phyloP scores from a whole-genome alignment of 2,329 filamentous ascomycete genomes.

The Botrytis squamosa region DNA sequence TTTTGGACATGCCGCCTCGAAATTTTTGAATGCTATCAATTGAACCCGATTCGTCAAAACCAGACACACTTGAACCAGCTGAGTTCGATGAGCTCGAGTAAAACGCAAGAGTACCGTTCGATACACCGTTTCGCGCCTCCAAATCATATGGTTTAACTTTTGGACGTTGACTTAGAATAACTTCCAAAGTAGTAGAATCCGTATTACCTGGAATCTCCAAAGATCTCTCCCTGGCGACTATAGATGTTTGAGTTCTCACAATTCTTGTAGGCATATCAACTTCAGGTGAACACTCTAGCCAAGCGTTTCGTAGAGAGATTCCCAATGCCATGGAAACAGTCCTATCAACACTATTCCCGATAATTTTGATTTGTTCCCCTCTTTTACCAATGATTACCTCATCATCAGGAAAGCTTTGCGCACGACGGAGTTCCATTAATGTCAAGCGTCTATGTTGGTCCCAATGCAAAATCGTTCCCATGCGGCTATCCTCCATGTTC shows the following conservation, averaged over 20 bases:
- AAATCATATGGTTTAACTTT: not conserved
- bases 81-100: not conserved
- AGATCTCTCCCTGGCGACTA: not conserved
- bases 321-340: conserved; percentile 67
- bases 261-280: not conserved
- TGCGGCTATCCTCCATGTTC: conserved; percentile 52
- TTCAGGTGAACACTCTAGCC: conserved; percentile 35
- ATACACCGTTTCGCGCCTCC: not conserved
- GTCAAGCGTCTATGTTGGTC: conserved; percentile 58
- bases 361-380: conserved; percentile 58
- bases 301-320: conserved; percentile 60
- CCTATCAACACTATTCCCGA: conserved; percentile 76
- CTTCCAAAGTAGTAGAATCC: not conserved
- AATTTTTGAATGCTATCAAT: not conserved
- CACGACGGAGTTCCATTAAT: conserved; percentile 65
- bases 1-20: not conserved
- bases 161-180: not conserved
- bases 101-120: not conserved
- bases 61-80: not conserved
- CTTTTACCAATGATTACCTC: conserved; percentile 65
- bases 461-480: conserved; percentile 63
- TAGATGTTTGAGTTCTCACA: not conserved
- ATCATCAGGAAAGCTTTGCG: conserved; percentile 67
- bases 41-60: not conserved
- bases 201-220: not conserved